Evolutionary conservation across 352 stramenopile species (phyloP).

Genomic region (Phytophthora multivora): DNA sequence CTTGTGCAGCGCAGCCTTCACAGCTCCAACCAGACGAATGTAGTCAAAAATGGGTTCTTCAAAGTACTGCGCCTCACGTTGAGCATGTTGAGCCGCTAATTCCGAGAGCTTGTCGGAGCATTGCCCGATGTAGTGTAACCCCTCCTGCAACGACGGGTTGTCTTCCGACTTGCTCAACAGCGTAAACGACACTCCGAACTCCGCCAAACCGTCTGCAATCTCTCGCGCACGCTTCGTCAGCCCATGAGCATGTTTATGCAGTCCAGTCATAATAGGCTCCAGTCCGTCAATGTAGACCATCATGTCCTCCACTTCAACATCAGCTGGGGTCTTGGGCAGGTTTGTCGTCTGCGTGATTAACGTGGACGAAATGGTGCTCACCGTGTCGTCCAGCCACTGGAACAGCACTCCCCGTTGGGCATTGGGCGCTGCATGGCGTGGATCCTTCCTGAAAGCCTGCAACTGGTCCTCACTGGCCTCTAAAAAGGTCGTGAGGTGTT

Average conservation of each 20-base stretch:
- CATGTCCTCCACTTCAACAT: slow-evolving; percentile 96
- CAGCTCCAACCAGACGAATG: slow-evolving; percentile 95
- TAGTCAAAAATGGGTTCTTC: slow-evolving; percentile 97
- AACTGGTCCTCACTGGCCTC: slow-evolving; percentile 80
- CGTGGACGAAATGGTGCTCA: slow-evolving; percentile 82
- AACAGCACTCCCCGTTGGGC: slow-evolving; percentile 71
- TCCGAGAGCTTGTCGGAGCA: slow-evolving; percentile 93
- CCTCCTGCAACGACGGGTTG: slow-evolving; percentile 91
- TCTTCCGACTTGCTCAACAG: slow-evolving; percentile 94
- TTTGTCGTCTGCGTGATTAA: slow-evolving; percentile 53
- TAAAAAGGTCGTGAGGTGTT: slow-evolving; percentile 85
- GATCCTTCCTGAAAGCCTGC: slow-evolving; percentile 65
- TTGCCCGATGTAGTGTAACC: slow-evolving; percentile 91
- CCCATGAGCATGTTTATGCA: slow-evolving; percentile 93
- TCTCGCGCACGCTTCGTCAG: slow-evolving; percentile 94
- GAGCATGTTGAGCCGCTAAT: slow-evolving; percentile 92
- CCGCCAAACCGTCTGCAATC: slow-evolving; percentile 96
- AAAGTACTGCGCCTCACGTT: slow-evolving; percentile 93
- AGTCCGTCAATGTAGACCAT: slow-evolving; percentile 95
- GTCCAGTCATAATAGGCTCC: slow-evolving; percentile 94
- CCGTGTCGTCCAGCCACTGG: slow-evolving; percentile 89
- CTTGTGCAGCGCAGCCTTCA: slow-evolving; percentile 93
- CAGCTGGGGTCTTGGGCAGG: slow-evolving; percentile 88
- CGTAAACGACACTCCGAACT: slow-evolving; percentile 97
- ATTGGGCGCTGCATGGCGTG: slow-evolving; percentile 50